A percentile compares a stretch with the other conserved stretches of the same genome.
Evolutionary conservation across 495 filamentous ascomycete species (phyloP).

Genomic region (Bacidia gigantensis): DNA sequence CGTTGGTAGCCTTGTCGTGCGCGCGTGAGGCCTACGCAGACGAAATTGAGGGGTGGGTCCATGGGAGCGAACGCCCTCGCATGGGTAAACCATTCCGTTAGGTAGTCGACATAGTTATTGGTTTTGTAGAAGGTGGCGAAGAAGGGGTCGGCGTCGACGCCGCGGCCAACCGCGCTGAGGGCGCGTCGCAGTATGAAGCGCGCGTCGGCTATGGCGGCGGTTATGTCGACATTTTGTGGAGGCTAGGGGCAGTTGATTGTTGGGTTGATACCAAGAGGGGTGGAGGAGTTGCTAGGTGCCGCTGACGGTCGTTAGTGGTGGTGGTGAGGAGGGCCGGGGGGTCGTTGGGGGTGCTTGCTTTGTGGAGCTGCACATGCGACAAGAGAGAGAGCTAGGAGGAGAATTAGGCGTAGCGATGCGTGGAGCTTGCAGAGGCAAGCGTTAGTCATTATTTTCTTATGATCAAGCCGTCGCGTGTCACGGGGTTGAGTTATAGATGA

Average conservation of each 20-base stretch:
- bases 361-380: too few relatives aligned
- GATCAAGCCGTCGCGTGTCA: too few relatives aligned
- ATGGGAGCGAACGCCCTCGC: not conserved
- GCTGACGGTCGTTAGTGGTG: too few relatives aligned
- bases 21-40: not conserved
- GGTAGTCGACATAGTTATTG: not conserved
- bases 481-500: too few relatives aligned
- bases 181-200: not conserved
- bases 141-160: not conserved
- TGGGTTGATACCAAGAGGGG: not conserved
- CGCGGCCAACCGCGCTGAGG: not conserved
- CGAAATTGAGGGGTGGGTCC: not conserved
- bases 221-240: not conserved
- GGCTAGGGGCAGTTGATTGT: not conserved
- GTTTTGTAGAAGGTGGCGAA: not conserved
- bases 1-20: not conserved
- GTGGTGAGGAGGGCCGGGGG: too few relatives aligned
- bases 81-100: not conserved
- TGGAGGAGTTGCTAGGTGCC: too few relatives aligned
- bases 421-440: too few relatives aligned
- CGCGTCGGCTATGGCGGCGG: not conserved
- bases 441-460: too few relatives aligned
- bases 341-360: too few relatives aligned
- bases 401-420: too few relatives aligned
- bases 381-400: too few relatives aligned